Base-by-base conservation (phyloP, 2,329 filamentous ascomycete genomes). In the Lasiodiplodia theobromae region DNA sequence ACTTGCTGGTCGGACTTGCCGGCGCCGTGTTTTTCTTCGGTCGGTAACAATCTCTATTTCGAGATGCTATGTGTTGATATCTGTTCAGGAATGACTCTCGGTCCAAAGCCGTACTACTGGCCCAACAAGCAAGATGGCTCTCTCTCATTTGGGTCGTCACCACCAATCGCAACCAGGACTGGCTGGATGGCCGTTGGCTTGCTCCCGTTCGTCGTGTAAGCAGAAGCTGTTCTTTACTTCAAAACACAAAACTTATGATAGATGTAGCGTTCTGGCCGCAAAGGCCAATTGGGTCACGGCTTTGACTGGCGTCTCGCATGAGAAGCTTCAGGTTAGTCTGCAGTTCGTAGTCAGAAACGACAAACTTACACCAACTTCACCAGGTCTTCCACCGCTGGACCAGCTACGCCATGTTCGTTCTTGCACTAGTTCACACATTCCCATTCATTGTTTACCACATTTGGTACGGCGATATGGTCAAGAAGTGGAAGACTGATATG, bases 341-440 rank as follows among this genome's bases (percentile, higher is more conserved):
- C 31, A 34, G 10, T 4, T 34, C 16, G 18, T 21, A 5, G 4
- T n/a, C 16, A 21, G 14, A 54, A 25, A 34, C 2, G 10, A 47
- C 1, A 51, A 47, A 18, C 37, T 18, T 4, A 31, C 49, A 38
- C 16, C 23, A 40, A 4, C 11, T 16, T n/a, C 53, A 7, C 16
- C 51, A 70, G 62, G 71, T 77, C 1, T 73, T 76, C 49, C 75
- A 77, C 47, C 70, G 74, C 28, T 77, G 74, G 73, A 73, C 70
- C 7, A 66, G 71, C 11, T 77, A 76, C 51, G 85, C 84, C 38
- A 86, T 88, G 79, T 87, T 88, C 68, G 78, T 85, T 21, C 78
- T 88, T 0, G 85, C 86, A 0, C 76, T 89, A 4, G 71, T 89
- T 6, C 87, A 89, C 72, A 88, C 86, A 0, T 88, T 89, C 62